phyloP scores from a whole-genome alignment of 306 rosid genomes.

The Trifolium subterraneum region DNA sequence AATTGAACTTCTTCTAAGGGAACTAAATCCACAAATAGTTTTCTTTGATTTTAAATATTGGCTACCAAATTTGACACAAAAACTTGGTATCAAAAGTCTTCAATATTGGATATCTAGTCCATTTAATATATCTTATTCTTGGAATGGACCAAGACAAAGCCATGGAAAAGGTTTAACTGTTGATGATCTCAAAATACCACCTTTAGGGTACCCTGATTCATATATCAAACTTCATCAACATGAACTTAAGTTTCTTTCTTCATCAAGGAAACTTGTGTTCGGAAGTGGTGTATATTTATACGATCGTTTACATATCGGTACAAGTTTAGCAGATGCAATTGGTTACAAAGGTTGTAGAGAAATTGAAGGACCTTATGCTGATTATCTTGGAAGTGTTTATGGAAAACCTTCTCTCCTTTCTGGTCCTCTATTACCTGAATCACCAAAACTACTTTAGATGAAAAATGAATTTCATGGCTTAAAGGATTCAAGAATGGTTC shows the following conservation, averaged over 20 bases:
- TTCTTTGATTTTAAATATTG: slow-evolving; percentile 45
- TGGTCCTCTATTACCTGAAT: slow-evolving; percentile 40
- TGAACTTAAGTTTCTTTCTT: slow-evolving; percentile 29
- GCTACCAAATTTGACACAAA: slow-evolving; percentile 20
- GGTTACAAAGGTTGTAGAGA: slow-evolving; percentile 42
- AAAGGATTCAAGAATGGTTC: slow-evolving; percentile 30
- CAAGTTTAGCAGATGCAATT: slow-evolving; percentile 22
- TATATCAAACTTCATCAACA: slow-evolving; percentile 21
- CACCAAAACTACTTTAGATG: slow-evolving; percentile 20
- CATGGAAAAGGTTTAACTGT: slow-evolving; percentile 32
- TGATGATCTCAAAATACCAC: slow-evolving; percentile 27
- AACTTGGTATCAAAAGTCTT: not conserved
- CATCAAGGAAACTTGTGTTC: not conserved
- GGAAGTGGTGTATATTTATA: slow-evolving; percentile 28
- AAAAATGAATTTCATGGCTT: slow-evolving; percentile 40
- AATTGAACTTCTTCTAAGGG: slow-evolving; percentile 2
- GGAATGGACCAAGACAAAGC: not conserved
- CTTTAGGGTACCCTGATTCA: slow-evolving; percentile 30
- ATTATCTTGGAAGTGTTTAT: not conserved
- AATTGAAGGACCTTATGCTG: slow-evolving; percentile 28
- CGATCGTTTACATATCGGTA: not conserved
- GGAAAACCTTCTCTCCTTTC: slow-evolving; percentile 35
- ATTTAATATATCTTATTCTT: not conserved
- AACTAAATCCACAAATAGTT: slow-evolving; percentile 36
- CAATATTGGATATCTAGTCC: not conserved